Percentiles rank a stretch among this genome's conserved stretches.
Evolutionary conservation across 148 eudicot genomes (phyloP).

Genomic region (Persicaria tinctoria): DNA sequence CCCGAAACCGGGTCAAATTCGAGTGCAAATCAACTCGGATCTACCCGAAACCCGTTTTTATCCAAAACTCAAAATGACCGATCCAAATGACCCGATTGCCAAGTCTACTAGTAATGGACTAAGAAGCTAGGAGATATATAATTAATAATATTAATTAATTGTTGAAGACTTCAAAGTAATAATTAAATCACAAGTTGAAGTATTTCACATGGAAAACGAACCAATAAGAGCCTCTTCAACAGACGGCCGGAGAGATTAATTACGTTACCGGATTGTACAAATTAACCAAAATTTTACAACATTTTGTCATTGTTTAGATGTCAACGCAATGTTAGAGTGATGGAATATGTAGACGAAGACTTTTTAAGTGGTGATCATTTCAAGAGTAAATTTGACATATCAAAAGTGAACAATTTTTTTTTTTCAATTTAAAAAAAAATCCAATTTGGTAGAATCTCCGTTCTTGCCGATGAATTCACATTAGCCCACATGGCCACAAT

Average conservation of each 20-base stretch:
- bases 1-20: too few relatives aligned
- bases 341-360: not conserved
- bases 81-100: too few relatives aligned
- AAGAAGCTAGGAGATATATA: too few relatives aligned
- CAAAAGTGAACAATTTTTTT: too few relatives aligned
- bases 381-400: too few relatives aligned
- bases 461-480: not conserved
- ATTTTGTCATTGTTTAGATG: not conserved
- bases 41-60: too few relatives aligned
- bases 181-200: not conserved
- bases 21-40: too few relatives aligned
- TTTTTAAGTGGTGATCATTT: not conserved
- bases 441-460: not conserved
- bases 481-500: too few relatives aligned
- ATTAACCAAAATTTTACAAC: not conserved
- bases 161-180: not conserved
- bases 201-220: not conserved
- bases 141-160: too few relatives aligned
- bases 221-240: not conserved
- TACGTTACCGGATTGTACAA: not conserved
- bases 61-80: too few relatives aligned
- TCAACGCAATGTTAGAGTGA: not conserved
- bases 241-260: not conserved
- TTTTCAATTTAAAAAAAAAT: not conserved
- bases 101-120: too few relatives aligned